Conservation (phyloP, 495 filamentous ascomycete genomes). For the Astrothelium macrocarpum region DNA sequence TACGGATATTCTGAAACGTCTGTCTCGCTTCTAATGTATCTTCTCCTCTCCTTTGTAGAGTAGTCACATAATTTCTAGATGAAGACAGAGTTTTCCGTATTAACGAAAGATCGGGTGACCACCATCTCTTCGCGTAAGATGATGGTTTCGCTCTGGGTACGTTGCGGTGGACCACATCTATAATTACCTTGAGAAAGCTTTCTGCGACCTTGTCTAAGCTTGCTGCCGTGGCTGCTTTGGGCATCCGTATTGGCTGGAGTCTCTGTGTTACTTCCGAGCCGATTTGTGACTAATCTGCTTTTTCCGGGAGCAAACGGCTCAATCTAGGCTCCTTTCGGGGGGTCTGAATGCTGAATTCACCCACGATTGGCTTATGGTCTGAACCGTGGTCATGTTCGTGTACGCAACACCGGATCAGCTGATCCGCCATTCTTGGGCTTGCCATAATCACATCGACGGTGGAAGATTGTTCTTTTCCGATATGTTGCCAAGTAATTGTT, state of each 20-base stretch:
- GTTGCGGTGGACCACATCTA: neutral
- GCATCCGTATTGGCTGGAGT: neutral
- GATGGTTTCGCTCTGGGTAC: neutral
- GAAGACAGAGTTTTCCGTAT: neutral
- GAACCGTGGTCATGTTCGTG: conserved; percentile 1
- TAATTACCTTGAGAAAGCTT: neutral
- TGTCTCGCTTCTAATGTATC: neutral
- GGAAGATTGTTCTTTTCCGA: neutral
- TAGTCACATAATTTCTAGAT: neutral
- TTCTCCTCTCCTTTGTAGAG: neutral
- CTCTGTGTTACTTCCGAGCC: neutral
- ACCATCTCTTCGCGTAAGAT: conserved; percentile 3
- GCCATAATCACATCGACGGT: conserved; percentile 1
- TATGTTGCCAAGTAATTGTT: conserved; percentile 1
- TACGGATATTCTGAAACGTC: neutral
- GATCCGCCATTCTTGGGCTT: neutral
- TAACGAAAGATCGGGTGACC: neutral
- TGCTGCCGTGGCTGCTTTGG: neutral
- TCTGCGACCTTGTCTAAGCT: neutral
- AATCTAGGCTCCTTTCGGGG: neutral
- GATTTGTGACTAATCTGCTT: neutral
- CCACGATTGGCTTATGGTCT: neutral
- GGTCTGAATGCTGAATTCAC: neutral
- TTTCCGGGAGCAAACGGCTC: neutral
- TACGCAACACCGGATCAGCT: neutral